phyloP scores from a whole-genome alignment of 805 yeast species.

The Pachysolen tannophilus region DNA sequence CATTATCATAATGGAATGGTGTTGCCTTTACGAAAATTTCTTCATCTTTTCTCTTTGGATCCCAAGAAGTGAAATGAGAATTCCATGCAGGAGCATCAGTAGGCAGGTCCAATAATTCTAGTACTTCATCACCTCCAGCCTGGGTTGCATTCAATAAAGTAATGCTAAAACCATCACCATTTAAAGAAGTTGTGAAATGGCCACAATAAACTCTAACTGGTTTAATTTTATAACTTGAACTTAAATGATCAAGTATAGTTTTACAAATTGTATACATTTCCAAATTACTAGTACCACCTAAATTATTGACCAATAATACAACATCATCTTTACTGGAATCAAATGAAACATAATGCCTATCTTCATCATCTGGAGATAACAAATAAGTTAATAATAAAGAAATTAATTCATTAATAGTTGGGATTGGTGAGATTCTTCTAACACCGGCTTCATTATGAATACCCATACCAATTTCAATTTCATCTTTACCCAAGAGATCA shows the following conservation, averaged over 20 bases:
- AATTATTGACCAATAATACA: conserved; percentile 67
- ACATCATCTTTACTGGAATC: conserved; percentile 50
- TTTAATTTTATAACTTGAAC: conserved; percentile 39
- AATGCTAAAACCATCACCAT: conserved; percentile 87
- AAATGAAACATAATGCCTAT: conserved; percentile 76
- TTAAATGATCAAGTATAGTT: conserved; percentile 44
- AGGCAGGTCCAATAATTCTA: conserved; percentile 58
- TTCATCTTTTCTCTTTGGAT: conserved; percentile 15
- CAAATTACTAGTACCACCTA: conserved; percentile 83
- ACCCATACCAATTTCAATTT: conserved; percentile 91
- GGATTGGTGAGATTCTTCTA: conserved; percentile 54
- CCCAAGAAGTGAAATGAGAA: conserved; percentile 24
- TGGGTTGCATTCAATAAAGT: conserved; percentile 67
- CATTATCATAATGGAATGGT: conserved; percentile 23
- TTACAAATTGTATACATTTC: conserved; percentile 70
- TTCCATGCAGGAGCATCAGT: conserved; percentile 86
- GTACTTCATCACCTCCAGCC: conserved; percentile 34
- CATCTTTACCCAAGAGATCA: conserved; percentile 41
- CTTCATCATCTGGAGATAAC: conserved; percentile 55
- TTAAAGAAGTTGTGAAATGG: conserved; percentile 80
- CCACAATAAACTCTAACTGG: conserved; percentile 72
- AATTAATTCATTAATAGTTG: conserved; percentile 55
- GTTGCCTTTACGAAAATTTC: conserved; percentile 22
- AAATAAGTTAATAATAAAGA: conserved; percentile 54
- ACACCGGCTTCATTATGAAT: conserved; percentile 70